Evolutionary conservation across 768 basidiomycete genomes (phyloP), one percentile per base, ranked within the genome.

Genomic region (Hygrophoropsis aurantiaca): DNA sequence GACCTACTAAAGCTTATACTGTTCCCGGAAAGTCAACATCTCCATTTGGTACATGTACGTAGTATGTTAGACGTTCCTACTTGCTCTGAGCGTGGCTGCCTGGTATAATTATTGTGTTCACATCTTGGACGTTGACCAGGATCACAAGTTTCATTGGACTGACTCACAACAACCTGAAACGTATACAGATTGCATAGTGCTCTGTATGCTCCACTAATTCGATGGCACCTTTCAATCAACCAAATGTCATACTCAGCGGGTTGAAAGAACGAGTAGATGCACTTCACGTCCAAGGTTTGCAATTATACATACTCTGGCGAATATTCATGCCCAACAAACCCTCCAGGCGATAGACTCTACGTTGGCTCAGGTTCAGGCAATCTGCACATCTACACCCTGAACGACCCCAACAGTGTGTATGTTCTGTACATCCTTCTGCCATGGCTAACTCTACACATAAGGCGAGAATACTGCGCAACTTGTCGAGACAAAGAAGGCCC

Each of bases 401-500:
- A 73, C 18, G 69, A 69, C 19, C 50, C 61, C 54, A 39, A 63
- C 80, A 80, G 36, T 36, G 71, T 58, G 10, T 11, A 19, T 34
- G 38, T 30, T 42, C 48, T 16, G 19, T 47, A 34, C n/a, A 11
- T 2, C 39, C 5, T 43, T 23, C 16, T 40, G 6, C 25, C 4
- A 18, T 42, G 15, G 40, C 26, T 27, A 23, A 19, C 33, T 19
- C 13, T 23, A 48, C 41, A 40, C 26, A 13, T 34, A 9, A 6
- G 59, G 54, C 25, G 66, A 71, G 23, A 60, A 60, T 16, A 42
- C 41, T 20, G 59, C 75, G 0, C 42, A 21, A 32, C 65, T 81
- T 2, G 68, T 84, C 4, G 87, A 90, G 57, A 75, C 75, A 24
- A 90, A 78, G 79, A 85, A 84, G 57, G 71, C 66, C 11, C 61